Conservation (phyloP, 148 eudicot species). For the Rhododendron mucronatum region DNA sequence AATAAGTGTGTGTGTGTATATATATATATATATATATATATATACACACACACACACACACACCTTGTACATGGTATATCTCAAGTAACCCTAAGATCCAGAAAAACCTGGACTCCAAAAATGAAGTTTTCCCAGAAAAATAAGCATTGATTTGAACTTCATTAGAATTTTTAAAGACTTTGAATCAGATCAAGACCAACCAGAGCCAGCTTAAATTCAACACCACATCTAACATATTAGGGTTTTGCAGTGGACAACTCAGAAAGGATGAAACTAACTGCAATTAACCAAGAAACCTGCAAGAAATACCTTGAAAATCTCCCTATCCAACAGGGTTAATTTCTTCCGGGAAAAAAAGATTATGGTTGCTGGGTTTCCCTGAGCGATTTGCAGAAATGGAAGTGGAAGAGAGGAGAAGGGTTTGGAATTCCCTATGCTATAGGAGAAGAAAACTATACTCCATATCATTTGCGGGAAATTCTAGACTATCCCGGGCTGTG, state of each 20-base stretch:
- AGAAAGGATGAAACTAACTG: not conserved
- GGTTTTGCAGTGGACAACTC: not conserved
- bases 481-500: not conserved
- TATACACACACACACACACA: too few species aligned
- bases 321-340: not conserved
- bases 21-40: not conserved
- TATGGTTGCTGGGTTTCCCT: not conserved
- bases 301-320: not conserved
- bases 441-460: not conserved
- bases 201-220: not conserved
- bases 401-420: not conserved
- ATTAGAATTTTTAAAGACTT: not conserved
- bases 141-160: not conserved
- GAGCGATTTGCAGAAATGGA: conserved; percentile 7
- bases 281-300: not conserved
- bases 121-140: not conserved
- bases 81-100: not conserved
- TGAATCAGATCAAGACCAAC: not conserved
- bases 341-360: not conserved
- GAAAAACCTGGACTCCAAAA: not conserved
- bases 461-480: not conserved
- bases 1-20: too few species aligned
- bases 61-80: too few species aligned
- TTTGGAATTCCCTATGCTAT: not conserved
- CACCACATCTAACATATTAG: not conserved